phyloP scores from a whole-genome alignment of 108 stramenopile species.

The Skeletonema costatum region DNA sequence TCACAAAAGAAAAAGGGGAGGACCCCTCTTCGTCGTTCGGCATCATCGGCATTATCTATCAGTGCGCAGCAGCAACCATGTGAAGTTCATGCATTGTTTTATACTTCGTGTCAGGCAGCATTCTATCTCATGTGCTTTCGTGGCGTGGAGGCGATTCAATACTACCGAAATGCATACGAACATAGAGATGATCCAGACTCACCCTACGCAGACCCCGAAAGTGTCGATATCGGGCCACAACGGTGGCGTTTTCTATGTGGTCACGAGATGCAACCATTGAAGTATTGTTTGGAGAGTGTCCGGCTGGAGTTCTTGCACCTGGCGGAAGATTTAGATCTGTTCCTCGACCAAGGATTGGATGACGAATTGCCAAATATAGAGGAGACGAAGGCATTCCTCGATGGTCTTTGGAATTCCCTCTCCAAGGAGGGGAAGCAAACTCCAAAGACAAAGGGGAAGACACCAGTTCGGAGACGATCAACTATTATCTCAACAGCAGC shows the following conservation, averaged over 20 bases:
- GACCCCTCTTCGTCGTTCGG: not conserved
- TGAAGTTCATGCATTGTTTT: slow-evolving; percentile 87
- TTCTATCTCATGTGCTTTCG: slow-evolving; percentile 98
- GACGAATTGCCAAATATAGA: slow-evolving; percentile 4
- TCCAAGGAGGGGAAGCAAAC: slow-evolving; percentile 18
- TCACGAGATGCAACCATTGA: slow-evolving; percentile 84
- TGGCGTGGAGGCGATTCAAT: slow-evolving; percentile 73
- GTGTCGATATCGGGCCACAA: slow-evolving; percentile 53
- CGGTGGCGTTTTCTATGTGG: slow-evolving; percentile 71
- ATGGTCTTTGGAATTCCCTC: slow-evolving; percentile 26
- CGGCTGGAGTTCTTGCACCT: slow-evolving; percentile 90
- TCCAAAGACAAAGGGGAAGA: slow-evolving; percentile 19
- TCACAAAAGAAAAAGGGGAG: not conserved
- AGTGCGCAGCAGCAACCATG: slow-evolving; percentile 59
- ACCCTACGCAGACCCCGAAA: slow-evolving; percentile 35
- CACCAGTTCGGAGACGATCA: slow-evolving; percentile 44
- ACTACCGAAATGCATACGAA: slow-evolving; percentile 51
- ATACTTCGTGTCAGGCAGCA: slow-evolving; percentile 94
- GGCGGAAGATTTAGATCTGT: slow-evolving; percentile 61
- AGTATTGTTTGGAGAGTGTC: slow-evolving; percentile 93
- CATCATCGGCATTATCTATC: slow-evolving; percentile 34
- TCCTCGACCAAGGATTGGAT: slow-evolving; percentile 25
- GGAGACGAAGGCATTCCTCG: slow-evolving; percentile 26
- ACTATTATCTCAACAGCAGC: slow-evolving; percentile 69
- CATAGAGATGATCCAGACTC: slow-evolving; percentile 42